phyloP scores from a whole-genome alignment of 306 rosid genomes.

The Cicer yamashitae region DNA sequence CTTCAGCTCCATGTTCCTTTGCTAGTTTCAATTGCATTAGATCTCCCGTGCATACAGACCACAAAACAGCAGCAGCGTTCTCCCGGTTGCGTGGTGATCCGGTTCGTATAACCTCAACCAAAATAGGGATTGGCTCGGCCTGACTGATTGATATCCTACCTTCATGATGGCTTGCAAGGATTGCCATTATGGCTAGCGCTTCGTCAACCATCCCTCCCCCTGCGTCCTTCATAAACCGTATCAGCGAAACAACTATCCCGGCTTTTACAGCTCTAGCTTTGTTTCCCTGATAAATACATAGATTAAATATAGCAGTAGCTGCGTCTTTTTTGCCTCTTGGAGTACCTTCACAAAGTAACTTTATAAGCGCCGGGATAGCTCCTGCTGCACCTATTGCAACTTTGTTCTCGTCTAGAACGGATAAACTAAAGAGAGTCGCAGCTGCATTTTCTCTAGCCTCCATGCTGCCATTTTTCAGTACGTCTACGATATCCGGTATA shows the following conservation, averaged over 20 bases:
- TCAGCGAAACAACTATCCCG: conserved; percentile 78
- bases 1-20: conserved; percentile 80
- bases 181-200: conserved; percentile 91
- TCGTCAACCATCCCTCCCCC: conserved; percentile 99
- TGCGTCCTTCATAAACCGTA: conserved; percentile 78
- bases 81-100: conserved; percentile 97
- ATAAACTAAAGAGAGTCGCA: conserved; percentile 94
- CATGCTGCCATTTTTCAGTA: conserved; percentile 88
- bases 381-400: conserved; percentile 97
- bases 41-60: conserved; percentile 85
- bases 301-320: conserved; percentile 94
- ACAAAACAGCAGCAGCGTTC: conserved; percentile 85
- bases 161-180: conserved; percentile 88
- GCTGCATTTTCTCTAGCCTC: conserved; percentile 99
- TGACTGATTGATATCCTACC: conserved; percentile 76
- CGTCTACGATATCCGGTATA: conserved; percentile 92
- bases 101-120: conserved; percentile 83
- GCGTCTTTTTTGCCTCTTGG: conserved; percentile 99
- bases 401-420: conserved; percentile 91
- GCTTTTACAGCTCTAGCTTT: conserved; percentile 96
- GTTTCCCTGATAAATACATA: conserved; percentile 93
- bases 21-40: conserved; percentile 70
- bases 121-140: conserved; percentile 70
- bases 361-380: conserved; percentile 94
- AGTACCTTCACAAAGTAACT: conserved; percentile 85